Evolutionary conservation across 164 flowering plant species (phyloP).

Genomic region (Aristolochia californica): DNA sequence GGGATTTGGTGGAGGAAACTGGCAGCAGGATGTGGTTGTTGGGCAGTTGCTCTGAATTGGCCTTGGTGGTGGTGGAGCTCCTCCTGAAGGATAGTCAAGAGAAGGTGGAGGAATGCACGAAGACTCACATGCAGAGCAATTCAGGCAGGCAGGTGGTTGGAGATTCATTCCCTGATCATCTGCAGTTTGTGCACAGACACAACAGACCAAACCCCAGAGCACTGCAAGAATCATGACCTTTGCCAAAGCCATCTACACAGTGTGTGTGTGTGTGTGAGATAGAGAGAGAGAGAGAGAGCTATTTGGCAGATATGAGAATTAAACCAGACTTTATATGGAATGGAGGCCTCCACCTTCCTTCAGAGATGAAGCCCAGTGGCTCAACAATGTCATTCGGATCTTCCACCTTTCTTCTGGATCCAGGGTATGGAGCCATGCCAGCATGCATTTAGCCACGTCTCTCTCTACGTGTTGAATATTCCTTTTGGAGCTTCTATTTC

Average conservation of each 20-base stretch:
- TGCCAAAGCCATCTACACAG: background rate
- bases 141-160: background rate
- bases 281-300: background rate
- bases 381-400: background rate
- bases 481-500: too few relatives aligned
- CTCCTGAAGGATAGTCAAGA: background rate
- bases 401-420: background rate
- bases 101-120: background rate
- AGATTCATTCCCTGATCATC: background rate
- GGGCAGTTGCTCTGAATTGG: constrained; percentile 1
- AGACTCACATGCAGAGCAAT: background rate
- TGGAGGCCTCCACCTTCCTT: background rate
- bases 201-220: background rate
- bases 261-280: too few relatives aligned
- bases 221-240: background rate
- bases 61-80: constrained; percentile 1
- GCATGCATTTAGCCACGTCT: background rate
- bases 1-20: constrained; percentile 1
- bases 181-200: background rate
- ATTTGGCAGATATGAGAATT: too few relatives aligned
- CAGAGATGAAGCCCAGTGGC: background rate
- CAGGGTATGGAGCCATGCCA: background rate
- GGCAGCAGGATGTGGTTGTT: background rate
- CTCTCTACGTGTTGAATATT: background rate
- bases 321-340: background rate